Evolutionary conservation across 78 protist genomes (phyloP), one percentile per base, ranked within the genome.

Genomic region (Dictyostelium purpureum): DNA sequence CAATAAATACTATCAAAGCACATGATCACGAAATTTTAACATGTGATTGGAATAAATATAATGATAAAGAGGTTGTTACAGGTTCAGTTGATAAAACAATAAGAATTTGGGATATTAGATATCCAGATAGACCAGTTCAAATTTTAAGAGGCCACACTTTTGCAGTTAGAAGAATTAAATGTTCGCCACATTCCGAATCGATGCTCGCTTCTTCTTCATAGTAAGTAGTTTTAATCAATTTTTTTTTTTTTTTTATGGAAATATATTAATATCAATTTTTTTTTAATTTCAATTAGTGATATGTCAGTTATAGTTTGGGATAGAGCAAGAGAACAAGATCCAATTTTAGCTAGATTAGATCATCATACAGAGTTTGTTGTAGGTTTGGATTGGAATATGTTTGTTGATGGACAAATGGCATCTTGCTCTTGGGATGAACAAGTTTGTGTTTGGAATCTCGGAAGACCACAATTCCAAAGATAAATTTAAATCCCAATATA

Each of bases 31-130:
- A 92, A 63, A 88, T 96, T 24, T 56, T 96, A 26, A 78, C 96
- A 18, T 88, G 96, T 43, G 98, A 96, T 73, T 96, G 96, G 96
- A 93, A 94, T 79, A 96, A 96, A 66, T 96, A 95, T 51, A 79
- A 93, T 31, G 93, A 76, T 6, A 80, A 74, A 80, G 78, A 89
- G 43, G 49, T 96, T 45, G 85, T 76, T 26, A 93, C 96, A 18
- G 96, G 94, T 61, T 88, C 91, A 19, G 97, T 95, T 19, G 98
- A 96, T 80, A 73, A 52, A 28, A 59, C 79, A 21, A 88, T 96
- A 26, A 65, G 89, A 49, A 63, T 95, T 43, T 95, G 97, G 97
- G 95, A 96, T 77, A 66, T 95, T 12, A 92, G 98, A 40, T 54
- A 33, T 21, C 87, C 96, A 1, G 87, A 85, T 35, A 51, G 79